phyloP scores from a whole-genome alignment of 1,284 basidiomycete genomes.

The Fomitiporia mediterranea region DNA sequence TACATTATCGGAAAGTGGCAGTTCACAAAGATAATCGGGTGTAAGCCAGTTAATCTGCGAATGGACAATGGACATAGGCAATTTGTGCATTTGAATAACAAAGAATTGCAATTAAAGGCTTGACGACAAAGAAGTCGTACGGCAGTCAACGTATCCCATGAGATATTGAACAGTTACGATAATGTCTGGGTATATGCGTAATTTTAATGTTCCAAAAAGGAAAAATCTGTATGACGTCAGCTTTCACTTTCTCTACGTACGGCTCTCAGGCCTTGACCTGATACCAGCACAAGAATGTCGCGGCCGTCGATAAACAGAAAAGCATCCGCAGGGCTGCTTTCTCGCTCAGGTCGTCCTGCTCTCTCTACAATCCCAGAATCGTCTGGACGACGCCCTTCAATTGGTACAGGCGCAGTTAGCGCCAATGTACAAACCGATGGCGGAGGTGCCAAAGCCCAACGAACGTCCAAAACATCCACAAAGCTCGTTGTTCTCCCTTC shows the following conservation, averaged over 20 bases:
- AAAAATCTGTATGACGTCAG: background rate
- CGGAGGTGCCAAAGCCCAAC: constrained; percentile 46
- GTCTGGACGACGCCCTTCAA: constrained; percentile 14
- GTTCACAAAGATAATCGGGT: too few relatives aligned
- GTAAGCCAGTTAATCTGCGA: too few relatives aligned
- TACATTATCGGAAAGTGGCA: too few relatives aligned
- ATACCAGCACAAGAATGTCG: constrained; percentile 16
- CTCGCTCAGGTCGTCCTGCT: constrained; percentile 12
- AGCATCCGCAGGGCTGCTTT: constrained; percentile 4
- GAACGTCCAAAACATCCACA: constrained; percentile 89
- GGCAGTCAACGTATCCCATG: too few relatives aligned
- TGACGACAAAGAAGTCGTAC: too few relatives aligned
- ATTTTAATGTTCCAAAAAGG: background rate
- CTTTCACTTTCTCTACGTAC: background rate
- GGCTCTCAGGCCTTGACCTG: background rate
- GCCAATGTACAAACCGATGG: background rate
- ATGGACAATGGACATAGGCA: too few relatives aligned
- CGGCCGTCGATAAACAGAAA: constrained; percentile 10
- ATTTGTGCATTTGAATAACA: too few relatives aligned
- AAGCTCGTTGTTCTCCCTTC: constrained; percentile 90
- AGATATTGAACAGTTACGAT: background rate
- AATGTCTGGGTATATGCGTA: background rate
- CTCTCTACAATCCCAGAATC: constrained; percentile 18
- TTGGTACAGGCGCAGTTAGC: background rate
- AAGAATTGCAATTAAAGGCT: too few relatives aligned